Percentiles rank a stretch among this genome's conserved stretches.
Conservation (phyloP, 495 filamentous ascomycete species). For the Physcia stellaris region DNA sequence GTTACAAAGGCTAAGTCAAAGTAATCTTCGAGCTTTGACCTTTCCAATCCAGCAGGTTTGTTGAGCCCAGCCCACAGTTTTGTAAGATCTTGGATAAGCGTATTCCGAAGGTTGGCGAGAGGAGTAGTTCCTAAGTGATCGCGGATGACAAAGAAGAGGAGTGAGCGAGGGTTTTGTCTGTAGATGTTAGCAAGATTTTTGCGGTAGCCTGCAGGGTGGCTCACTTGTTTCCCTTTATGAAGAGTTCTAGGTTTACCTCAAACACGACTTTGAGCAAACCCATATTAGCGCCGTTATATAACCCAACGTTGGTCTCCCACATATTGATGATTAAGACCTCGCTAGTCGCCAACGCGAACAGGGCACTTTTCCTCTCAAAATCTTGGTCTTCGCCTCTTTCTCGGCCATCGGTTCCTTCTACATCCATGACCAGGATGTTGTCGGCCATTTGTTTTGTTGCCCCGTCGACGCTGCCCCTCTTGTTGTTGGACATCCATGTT, state of each 20-base stretch:
- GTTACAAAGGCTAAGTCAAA: slow-evolving; percentile 97
- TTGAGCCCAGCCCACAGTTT: slow-evolving; percentile 85
- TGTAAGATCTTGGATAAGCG: slow-evolving; percentile 76
- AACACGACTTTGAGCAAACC: slow-evolving; percentile 95
- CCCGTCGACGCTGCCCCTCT: slow-evolving; percentile 28
- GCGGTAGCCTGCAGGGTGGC: slow-evolving; percentile 15
- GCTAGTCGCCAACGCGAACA: slow-evolving; percentile 93
- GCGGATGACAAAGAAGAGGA: slow-evolving; percentile 96
- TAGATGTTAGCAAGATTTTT: slow-evolving; percentile 14
- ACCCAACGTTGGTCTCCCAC: slow-evolving; percentile 96
- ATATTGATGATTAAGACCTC: slow-evolving; percentile 98
- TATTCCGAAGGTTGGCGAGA: slow-evolving; percentile 73
- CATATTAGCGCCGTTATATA: slow-evolving; percentile 99
- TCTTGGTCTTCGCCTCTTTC: slow-evolving; percentile 97
- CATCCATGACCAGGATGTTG: slow-evolving; percentile 98
- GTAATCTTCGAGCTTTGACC: slow-evolving; percentile 83
- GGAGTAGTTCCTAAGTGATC: slow-evolving; percentile 90
- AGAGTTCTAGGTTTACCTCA: slow-evolving; percentile 93
- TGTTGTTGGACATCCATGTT: slow-evolving; percentile 98
- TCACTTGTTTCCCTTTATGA: slow-evolving; percentile 85
- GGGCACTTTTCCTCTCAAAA: slow-evolving; percentile 93
- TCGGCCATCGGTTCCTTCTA: slow-evolving; percentile 93
- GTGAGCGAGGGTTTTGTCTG: slow-evolving; percentile 77
- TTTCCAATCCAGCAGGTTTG: slow-evolving; percentile 79
- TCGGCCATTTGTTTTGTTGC: slow-evolving; percentile 59